Evolutionary conservation across 192 early-diverging fungal genomes (phyloP).

Genomic region (Podochytrium sp.): DNA sequence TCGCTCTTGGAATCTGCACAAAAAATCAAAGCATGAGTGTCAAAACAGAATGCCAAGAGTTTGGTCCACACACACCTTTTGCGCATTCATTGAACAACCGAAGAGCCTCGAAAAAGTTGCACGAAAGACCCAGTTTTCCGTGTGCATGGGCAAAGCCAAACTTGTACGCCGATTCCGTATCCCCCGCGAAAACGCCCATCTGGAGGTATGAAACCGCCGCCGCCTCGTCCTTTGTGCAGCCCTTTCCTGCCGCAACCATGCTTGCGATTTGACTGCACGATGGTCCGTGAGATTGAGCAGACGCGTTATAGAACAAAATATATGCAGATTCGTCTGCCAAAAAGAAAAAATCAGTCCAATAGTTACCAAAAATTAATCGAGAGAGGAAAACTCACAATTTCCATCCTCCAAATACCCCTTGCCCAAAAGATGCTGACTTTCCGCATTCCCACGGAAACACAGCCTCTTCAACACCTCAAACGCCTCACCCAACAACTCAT

Average conservation of each 20-base stretch:
- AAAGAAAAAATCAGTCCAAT: neutral
- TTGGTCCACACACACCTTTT: neutral
- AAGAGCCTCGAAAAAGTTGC: conserved; percentile 13
- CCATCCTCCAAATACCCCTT: conserved; percentile 47
- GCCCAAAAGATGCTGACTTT: conserved; percentile 56
- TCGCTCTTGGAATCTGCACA: conserved; percentile 6
- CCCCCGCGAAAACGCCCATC: conserved; percentile 10
- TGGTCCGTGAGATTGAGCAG: conserved; percentile 14
- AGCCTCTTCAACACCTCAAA: conserved; percentile 68
- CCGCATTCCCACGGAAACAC: conserved; percentile 61
- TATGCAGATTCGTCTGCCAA: conserved; percentile 25
- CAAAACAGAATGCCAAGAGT: neutral
- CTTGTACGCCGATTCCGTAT: conserved; percentile 17
- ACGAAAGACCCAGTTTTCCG: conserved; percentile 1
- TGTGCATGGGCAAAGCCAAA: conserved; percentile 13
- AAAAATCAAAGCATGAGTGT: neutral
- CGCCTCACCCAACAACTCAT: conserved; percentile 63
- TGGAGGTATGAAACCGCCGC: conserved; percentile 16
- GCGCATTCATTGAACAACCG: conserved; percentile 22
- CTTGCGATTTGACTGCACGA: conserved; percentile 7
- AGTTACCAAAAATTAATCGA: neutral
- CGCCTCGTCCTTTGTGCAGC: neutral
- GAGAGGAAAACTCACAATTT: conserved; percentile 40
- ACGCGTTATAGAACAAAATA: conserved; percentile 22
- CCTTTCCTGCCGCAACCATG: conserved; percentile 3